Conservation (phyloP, 345 rosid species). For the Melaleuca quinquenervia region DNA sequence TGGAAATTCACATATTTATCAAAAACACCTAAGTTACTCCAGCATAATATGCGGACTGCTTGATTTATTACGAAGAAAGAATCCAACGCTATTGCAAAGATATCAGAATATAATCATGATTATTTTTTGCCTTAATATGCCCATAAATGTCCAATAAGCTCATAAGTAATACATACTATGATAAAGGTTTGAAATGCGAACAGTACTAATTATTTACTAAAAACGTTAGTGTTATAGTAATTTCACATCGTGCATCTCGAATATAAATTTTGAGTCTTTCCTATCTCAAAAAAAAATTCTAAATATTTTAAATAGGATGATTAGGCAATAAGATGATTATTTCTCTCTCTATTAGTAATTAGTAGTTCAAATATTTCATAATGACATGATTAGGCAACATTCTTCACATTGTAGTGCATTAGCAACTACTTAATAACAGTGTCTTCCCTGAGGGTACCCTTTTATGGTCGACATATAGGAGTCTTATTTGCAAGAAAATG, state of each 20-base stretch:
- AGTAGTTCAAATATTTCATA: background rate
- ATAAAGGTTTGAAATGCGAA: background rate
- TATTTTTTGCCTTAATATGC: background rate
- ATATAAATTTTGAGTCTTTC: background rate
- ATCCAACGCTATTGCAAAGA: background rate
- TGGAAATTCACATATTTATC: no score
- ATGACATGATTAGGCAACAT: background rate
- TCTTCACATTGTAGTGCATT: background rate
- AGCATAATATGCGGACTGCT: no score
- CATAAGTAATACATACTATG: background rate
- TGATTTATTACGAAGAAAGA: background rate
- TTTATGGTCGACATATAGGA: background rate
- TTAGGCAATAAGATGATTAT: no score
- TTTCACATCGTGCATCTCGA: background rate
- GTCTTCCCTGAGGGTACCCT: background rate
- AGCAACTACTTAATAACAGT: no score
- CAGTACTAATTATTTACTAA: background rate
- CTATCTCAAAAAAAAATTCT: no score
- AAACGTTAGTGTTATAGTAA: background rate
- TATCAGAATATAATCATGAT: fast-evolving
- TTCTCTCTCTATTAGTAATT: no score
- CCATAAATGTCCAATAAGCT: background rate
- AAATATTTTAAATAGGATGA: no score
- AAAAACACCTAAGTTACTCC: no score
- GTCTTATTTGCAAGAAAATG: background rate